Evolutionary conservation across 2,329 filamentous ascomycete genomes (phyloP).

Genomic region (Colletotrichum falcatum): DNA sequence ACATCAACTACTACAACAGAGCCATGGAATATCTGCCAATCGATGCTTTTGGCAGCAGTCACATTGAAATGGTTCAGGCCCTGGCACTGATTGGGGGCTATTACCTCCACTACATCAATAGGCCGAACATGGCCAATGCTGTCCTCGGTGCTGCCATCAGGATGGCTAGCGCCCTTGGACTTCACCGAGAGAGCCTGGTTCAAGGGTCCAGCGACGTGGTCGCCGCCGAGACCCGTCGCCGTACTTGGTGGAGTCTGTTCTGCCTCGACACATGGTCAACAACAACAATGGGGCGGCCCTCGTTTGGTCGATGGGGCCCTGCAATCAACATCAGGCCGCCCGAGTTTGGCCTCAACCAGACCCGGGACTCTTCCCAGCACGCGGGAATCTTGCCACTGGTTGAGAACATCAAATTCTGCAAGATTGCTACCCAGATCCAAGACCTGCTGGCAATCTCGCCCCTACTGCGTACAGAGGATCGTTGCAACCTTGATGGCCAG

Average conservation of each 20-base stretch:
- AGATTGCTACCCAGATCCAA: constrained; percentile 82
- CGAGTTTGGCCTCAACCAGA: constrained; percentile 61
- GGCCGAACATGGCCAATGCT: constrained; percentile 81
- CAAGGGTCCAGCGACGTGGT: constrained; percentile 60
- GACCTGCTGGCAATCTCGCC: constrained; percentile 79
- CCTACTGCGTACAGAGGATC: constrained; percentile 74
- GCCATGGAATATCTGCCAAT: constrained; percentile 75
- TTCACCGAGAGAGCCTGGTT: constrained; percentile 72
- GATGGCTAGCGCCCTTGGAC: constrained; percentile 79
- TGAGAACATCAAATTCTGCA: constrained; percentile 83
- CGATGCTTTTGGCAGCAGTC: constrained; percentile 70
- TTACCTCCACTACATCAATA: constrained; percentile 83
- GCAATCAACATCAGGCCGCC: constrained; percentile 76
- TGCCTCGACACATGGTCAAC: constrained; percentile 81
- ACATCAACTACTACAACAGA: constrained; percentile 76
- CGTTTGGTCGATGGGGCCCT: constrained; percentile 74
- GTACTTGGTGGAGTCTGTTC: constrained; percentile 82
- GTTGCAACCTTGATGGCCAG: constrained; percentile 74
- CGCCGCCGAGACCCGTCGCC: constrained; percentile 70
- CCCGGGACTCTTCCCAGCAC: constrained; percentile 66
- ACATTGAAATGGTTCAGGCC: constrained; percentile 80
- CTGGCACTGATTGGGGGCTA: constrained; percentile 78
- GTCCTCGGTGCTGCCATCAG: constrained; percentile 77
- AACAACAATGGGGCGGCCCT: constrained; percentile 77
- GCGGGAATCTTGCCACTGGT: constrained; percentile 77